phyloP scores from a whole-genome alignment of 1,284 basidiomycete genomes.

The Ganoderma boninense region DNA sequence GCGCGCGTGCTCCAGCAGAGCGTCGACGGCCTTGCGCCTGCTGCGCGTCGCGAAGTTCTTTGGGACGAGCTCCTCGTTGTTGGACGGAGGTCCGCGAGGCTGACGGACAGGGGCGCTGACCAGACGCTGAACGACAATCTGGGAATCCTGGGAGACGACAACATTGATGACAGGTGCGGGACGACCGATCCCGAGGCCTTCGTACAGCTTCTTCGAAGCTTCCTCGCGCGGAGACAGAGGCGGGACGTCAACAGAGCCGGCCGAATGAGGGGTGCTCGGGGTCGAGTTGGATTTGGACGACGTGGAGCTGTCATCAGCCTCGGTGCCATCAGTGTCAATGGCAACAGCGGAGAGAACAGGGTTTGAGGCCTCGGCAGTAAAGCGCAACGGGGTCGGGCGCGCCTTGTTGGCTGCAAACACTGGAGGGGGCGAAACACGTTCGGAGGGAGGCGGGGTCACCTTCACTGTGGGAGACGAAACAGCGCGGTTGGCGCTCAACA shows the following conservation, averaged over 20 bases:
- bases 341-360: slow-evolving; percentile 66
- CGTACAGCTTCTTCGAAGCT: slow-evolving; percentile 82
- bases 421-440: slow-evolving; percentile 62
- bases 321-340: slow-evolving; percentile 60
- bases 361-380: slow-evolving; percentile 61
- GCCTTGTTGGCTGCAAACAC: slow-evolving; percentile 48
- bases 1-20: slow-evolving; percentile 72
- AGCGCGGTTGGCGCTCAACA: slow-evolving; percentile 69
- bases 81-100: slow-evolving; percentile 87
- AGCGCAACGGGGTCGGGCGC: slow-evolving; percentile 76
- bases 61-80: slow-evolving; percentile 85
- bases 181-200: slow-evolving; percentile 81
- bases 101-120: slow-evolving; percentile 80
- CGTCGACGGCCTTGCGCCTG: slow-evolving; percentile 81
- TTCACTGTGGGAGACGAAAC: slow-evolving; percentile 70
- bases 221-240: slow-evolving; percentile 82
- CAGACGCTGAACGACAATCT: slow-evolving; percentile 56
- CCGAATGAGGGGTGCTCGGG: slow-evolving; percentile 78
- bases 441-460: slow-evolving; percentile 73
- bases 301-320: slow-evolving; percentile 61
- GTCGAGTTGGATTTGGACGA: slow-evolving; percentile 61
- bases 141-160: slow-evolving; percentile 40
- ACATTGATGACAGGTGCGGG: slow-evolving; percentile 52
- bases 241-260: slow-evolving; percentile 61
- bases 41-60: slow-evolving; percentile 90